These are phyloP conservation scores for Xylaria sp. DNA, from an alignment of 2,329 filamentous ascomycete species.

Conservation along the genomic window DNA sequence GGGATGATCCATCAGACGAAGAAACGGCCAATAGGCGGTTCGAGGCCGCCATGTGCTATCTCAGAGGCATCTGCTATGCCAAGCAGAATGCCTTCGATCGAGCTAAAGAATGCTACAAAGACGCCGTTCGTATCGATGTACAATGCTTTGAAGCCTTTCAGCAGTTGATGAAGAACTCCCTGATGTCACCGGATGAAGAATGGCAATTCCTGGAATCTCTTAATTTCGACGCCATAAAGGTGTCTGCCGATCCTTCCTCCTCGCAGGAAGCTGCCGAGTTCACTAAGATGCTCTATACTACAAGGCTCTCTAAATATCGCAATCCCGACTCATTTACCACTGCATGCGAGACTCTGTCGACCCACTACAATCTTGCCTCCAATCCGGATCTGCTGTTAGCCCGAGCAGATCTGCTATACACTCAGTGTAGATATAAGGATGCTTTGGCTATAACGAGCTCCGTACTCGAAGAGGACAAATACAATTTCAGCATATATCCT, in stretches of 20 bases:
- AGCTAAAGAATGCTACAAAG: constrained; percentile 98
- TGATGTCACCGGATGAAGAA: constrained; percentile 90
- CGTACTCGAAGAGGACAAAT: constrained; percentile 84
- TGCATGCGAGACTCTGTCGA: constrained; percentile 90
- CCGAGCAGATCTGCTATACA: constrained; percentile 90
- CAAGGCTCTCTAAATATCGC: constrained; percentile 92
- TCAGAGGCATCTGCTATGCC: constrained; percentile 92
- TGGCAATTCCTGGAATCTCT: constrained; percentile 89
- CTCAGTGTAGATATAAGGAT: constrained; percentile 91
- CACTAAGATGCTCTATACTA: constrained; percentile 95
- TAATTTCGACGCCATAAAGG: constrained; percentile 85
- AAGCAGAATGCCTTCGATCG: constrained; percentile 98
- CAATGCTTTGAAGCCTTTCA: constrained; percentile 99
- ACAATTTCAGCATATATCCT: constrained; percentile 90
- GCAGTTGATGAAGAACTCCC: constrained; percentile 94
- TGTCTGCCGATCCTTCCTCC: constrained; percentile 71
- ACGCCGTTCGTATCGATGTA: constrained; percentile 94
- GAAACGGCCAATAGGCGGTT: constrained; percentile 82
- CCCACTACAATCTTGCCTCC: constrained; percentile 86
- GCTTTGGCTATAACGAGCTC: constrained; percentile 85
- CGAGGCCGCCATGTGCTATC: constrained; percentile 96
- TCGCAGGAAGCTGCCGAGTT: constrained; percentile 93
- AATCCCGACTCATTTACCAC: constrained; percentile 84
- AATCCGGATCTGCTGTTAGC: constrained; percentile 94
- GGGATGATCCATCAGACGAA: constrained; percentile 62